These are phyloP conservation scores for Populus nigra DNA, from an alignment of 345 rosid species.

Conservation along the genomic window DNA sequence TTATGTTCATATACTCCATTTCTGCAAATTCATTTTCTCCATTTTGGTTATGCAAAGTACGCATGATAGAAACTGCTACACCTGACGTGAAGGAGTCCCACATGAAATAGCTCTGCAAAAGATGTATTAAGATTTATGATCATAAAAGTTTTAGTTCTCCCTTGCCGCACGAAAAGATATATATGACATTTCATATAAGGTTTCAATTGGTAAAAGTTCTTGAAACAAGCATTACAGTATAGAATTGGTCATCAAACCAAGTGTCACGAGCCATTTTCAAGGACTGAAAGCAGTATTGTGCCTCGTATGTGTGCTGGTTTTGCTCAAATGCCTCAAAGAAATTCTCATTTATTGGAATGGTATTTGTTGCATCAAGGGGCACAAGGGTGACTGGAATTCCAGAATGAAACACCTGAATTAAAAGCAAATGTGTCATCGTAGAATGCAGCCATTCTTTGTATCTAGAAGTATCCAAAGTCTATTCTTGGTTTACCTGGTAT, in stretches of 20 bases:
- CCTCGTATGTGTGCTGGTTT: constrained; percentile 64
- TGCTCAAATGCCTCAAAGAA: constrained; percentile 63
- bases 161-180: not conserved
- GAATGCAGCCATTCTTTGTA: not conserved
- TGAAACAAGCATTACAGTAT: constrained; percentile 36
- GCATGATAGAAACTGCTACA: constrained; percentile 76
- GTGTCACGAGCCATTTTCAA: constrained; percentile 70
- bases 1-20: constrained; percentile 85
- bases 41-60: constrained; percentile 26
- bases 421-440: not conserved
- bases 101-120: constrained; percentile 75
- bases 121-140: not conserved
- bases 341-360: constrained; percentile 53
- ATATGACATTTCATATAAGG: not conserved
- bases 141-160: not conserved
- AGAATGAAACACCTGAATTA: constrained; percentile 71
- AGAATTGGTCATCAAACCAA: constrained; percentile 61
- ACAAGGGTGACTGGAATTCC: constrained; percentile 79
- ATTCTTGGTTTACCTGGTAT: constrained; percentile 50
- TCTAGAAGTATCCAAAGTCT: not conserved
- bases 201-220: not conserved
- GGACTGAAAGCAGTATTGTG: constrained; percentile 71
- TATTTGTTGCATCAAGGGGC: constrained; percentile 91
- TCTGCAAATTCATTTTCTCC: constrained; percentile 76
- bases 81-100: constrained; percentile 91